Conservation (phyloP, 768 basidiomycete genomes). For the Collybia nuda region DNA sequence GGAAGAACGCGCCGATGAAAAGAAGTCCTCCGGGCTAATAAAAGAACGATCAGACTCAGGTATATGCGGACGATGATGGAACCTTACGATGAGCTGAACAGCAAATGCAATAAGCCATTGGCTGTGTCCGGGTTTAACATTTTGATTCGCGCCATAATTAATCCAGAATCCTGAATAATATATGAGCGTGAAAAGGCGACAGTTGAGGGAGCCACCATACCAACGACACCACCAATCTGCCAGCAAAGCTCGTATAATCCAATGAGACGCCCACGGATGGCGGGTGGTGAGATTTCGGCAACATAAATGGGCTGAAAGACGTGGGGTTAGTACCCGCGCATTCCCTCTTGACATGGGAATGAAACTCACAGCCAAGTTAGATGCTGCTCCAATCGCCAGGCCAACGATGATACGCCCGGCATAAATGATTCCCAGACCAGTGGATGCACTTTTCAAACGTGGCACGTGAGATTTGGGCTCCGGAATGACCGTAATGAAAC, state of each 20-base stretch:
- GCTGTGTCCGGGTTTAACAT: constrained; percentile 24
- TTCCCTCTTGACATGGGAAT: background rate
- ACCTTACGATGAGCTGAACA: constrained; percentile 33
- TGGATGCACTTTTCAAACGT: constrained; percentile 17
- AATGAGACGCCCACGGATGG: constrained; percentile 45
- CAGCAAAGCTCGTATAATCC: constrained; percentile 49
- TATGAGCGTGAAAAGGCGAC: background rate
- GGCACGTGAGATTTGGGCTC: background rate
- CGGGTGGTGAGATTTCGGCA: constrained; percentile 43
- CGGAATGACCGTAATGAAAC: background rate
- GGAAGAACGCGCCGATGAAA: constrained; percentile 28
- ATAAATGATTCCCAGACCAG: constrained; percentile 38
- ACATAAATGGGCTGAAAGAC: constrained; percentile 35
- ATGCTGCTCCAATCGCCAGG: constrained; percentile 37
- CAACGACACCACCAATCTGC: constrained; percentile 46
- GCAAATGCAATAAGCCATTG: constrained; percentile 39
- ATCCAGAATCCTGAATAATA: constrained; percentile 29
- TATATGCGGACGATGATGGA: background rate
- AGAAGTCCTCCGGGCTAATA: constrained; percentile 31
- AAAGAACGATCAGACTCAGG: background rate
- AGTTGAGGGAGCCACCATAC: constrained; percentile 16
- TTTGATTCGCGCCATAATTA: constrained; percentile 32
- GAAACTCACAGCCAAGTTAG: constrained; percentile 29
- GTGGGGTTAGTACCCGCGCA: background rate
- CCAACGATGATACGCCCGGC: constrained; percentile 41